phyloP scores from a whole-genome alignment of 768 basidiomycete species.

The Boletus barrowsii region DNA sequence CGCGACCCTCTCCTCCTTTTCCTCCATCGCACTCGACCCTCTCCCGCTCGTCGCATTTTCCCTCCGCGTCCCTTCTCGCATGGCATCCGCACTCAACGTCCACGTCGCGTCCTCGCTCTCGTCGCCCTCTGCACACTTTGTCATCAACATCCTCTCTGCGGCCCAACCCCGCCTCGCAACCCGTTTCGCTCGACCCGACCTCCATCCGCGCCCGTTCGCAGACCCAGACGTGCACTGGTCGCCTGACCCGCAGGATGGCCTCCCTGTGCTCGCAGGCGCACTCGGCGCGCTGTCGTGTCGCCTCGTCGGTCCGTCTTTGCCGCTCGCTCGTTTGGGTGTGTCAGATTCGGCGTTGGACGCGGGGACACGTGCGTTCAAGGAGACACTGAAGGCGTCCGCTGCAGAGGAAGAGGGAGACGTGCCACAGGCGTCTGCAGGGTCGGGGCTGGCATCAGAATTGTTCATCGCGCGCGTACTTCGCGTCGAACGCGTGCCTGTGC shows the following conservation, averaged over 20 bases:
- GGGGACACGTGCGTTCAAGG: not conserved
- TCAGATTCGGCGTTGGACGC: conserved; percentile 17
- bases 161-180: conserved; percentile 60
- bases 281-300: conserved; percentile 74
- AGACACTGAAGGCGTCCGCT: too few species aligned
- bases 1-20: conserved; percentile 91
- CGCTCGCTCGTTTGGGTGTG: conserved; percentile 53
- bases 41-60: conserved; percentile 87
- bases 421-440: conserved; percentile 22
- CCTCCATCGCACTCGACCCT: conserved; percentile 88
- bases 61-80: conserved; percentile 83
- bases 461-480: conserved; percentile 78
- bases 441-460: conserved; percentile 57
- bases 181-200: conserved; percentile 70
- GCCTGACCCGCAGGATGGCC: conserved; percentile 43
- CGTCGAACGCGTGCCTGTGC: conserved; percentile 44
- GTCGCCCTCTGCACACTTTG: conserved; percentile 46
- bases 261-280: conserved; percentile 56
- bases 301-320: conserved; percentile 57
- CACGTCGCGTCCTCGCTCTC: conserved; percentile 2
- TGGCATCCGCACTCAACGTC: conserved; percentile 61
- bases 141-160: conserved; percentile 78
- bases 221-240: conserved; percentile 35
- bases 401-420: conserved; percentile 1
- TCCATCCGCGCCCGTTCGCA: conserved; percentile 59